Conservation (phyloP, 140 eudicot genomes). For the Flaveria floridana region DNA sequence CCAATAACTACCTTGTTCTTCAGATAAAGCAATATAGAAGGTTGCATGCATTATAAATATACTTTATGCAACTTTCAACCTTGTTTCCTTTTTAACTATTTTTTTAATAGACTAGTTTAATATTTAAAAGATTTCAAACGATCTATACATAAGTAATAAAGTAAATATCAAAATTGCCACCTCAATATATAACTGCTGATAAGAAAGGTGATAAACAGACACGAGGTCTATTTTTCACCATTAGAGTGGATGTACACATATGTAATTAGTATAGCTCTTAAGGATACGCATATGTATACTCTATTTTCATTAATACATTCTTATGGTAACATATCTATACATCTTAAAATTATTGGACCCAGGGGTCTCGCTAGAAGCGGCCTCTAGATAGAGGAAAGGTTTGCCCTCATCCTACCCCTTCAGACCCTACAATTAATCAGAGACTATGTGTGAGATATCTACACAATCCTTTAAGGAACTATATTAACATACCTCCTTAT, state of each 20-base stretch:
- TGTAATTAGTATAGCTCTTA: constrained; percentile 1
- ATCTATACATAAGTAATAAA: neutral
- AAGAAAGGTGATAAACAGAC: constrained; percentile 16
- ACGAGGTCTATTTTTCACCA: neutral
- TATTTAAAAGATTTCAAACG: neutral
- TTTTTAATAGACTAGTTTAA: neutral
- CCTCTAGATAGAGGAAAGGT: too few relatives aligned
- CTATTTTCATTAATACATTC: neutral
- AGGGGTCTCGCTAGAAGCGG: too few relatives aligned
- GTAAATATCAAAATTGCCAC: constrained; percentile 8
- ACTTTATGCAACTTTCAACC: neutral
- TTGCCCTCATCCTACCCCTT: too few relatives aligned
- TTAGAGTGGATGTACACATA: neutral
- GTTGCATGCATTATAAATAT: neutral
- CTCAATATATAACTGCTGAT: constrained; percentile 14
- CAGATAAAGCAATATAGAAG: neutral
- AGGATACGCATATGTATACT: neutral
- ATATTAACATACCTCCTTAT: constrained; percentile 58
- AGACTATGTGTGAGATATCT: neutral
- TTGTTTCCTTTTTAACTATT: neutral
- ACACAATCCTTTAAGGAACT: neutral
- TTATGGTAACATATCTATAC: neutral
- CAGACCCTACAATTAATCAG: too few relatives aligned
- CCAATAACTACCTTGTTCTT: neutral
- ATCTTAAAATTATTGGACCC: too few relatives aligned